Percentiles rank a stretch among this genome's conserved stretches.
These are phyloP conservation scores for Viola pubescens DNA, from an alignment of 441 rosid species.

Conservation along the genomic window DNA sequence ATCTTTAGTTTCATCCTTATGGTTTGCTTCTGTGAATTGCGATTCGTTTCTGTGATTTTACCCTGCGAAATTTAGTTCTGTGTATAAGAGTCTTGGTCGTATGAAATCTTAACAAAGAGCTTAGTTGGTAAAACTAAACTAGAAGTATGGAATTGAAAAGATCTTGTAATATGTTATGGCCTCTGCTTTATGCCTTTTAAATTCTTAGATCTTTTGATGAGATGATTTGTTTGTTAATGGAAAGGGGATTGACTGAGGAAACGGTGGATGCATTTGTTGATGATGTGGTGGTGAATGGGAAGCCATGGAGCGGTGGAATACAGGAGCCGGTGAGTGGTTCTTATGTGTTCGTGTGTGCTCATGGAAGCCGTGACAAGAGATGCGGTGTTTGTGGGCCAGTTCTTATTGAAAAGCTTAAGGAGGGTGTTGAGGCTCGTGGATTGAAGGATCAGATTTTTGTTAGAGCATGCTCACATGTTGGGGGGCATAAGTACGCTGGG, in stretches of 20 bases:
- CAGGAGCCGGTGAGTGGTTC: slow-evolving; percentile 58
- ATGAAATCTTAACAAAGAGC: background rate
- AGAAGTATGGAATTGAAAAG: background rate
- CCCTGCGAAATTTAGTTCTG: background rate
- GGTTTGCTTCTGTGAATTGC: background rate
- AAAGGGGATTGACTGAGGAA: slow-evolving; percentile 65
- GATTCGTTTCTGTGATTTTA: background rate
- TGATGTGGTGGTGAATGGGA: slow-evolving; percentile 81
- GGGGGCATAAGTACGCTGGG: slow-evolving; percentile 97
- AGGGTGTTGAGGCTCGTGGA: slow-evolving; percentile 56
- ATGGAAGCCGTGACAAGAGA: slow-evolving; percentile 80
- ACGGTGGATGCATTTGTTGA: slow-evolving; percentile 69
- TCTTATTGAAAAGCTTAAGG: slow-evolving; percentile 55
- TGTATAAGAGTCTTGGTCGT: background rate
- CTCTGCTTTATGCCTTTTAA: background rate
- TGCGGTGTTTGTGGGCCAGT: slow-evolving; percentile 95
- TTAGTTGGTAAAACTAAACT: no score
- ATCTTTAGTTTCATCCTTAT: background rate
- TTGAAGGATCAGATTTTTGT: slow-evolving; percentile 51
- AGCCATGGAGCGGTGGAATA: slow-evolving; percentile 60
- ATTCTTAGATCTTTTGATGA: slow-evolving; percentile 5
- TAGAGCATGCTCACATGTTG: slow-evolving; percentile 78
- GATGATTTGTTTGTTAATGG: slow-evolving; percentile 28
- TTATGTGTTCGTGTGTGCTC: slow-evolving; percentile 79
- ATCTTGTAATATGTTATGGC: background rate